These are phyloP conservation scores for Ustilago bromivora DNA, from an alignment of 1,284 basidiomycete genomes.

Conservation along the genomic window DNA sequence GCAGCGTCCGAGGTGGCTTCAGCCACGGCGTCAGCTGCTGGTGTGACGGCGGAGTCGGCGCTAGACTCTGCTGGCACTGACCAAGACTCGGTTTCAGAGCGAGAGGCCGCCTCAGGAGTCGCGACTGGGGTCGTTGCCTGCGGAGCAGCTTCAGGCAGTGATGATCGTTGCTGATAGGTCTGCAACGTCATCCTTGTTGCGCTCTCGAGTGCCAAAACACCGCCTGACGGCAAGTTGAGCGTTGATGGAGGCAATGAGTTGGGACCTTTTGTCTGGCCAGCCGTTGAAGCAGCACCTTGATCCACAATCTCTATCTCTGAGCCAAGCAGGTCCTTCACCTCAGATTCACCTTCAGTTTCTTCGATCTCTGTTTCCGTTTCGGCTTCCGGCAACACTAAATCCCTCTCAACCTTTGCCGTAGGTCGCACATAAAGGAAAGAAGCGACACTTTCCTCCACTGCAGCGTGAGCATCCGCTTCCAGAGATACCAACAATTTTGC, in stretches of 20 bases:
- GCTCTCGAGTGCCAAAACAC: slow-evolving; percentile 22
- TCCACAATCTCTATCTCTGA: slow-evolving; percentile 24
- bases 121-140: not conserved
- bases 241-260: slow-evolving; percentile 19
- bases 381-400: not conserved
- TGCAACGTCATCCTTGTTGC: slow-evolving; percentile 22
- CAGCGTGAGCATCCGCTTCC: slow-evolving; percentile 6
- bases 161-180: slow-evolving; percentile 23
- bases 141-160: not conserved
- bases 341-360: not conserved
- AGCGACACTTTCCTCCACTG: slow-evolving; percentile 13
- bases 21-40: not conserved
- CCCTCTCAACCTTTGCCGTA: not conserved
- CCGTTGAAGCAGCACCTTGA: not conserved
- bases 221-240: slow-evolving; percentile 5
- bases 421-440: slow-evolving; percentile 6
- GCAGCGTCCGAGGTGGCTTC: not conserved
- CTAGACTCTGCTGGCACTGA: not conserved
- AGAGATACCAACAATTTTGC: slow-evolving; percentile 3
- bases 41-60: not conserved
- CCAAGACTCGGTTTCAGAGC: too few species aligned
- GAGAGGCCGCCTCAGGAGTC: not conserved
- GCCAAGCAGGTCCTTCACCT: slow-evolving; percentile 8
- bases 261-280: not conserved
- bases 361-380: slow-evolving; percentile 5